Conservation (phyloP, 2,329 filamentous ascomycete species). For the Xylaria sp. region DNA sequence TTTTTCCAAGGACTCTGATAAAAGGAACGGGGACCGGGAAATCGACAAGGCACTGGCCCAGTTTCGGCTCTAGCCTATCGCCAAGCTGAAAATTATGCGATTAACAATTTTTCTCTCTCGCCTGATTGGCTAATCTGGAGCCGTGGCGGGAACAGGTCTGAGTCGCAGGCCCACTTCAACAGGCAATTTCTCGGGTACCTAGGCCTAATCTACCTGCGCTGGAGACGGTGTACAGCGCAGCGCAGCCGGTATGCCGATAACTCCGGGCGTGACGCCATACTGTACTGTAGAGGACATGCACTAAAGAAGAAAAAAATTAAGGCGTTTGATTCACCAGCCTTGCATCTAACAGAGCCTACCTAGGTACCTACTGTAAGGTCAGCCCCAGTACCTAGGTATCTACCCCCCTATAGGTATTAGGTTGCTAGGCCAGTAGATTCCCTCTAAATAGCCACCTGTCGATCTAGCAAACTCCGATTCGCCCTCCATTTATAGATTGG, state of each 20-base stretch:
- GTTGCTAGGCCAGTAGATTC: constrained; percentile 3
- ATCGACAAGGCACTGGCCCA: neutral
- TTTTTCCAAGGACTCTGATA: constrained; percentile 24
- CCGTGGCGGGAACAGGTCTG: constrained; percentile 10
- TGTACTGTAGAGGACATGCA: neutral
- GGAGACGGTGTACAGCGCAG: neutral
- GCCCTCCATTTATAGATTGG: constrained; percentile 19
- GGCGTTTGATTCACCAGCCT: too few relatives aligned
- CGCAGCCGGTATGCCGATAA: constrained; percentile 13
- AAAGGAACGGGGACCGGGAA: constrained; percentile 15
- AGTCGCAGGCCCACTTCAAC: constrained; percentile 6
- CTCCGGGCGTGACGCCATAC: constrained; percentile 8
- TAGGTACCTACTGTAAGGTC: too few relatives aligned
- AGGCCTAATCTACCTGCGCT: neutral
- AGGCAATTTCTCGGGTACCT: constrained; percentile 20
- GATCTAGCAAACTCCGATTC: constrained; percentile 17
- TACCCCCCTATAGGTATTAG: neutral
- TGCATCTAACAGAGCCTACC: too few relatives aligned
- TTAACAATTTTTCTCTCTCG: constrained; percentile 17
- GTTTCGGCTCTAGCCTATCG: constrained; percentile 11
- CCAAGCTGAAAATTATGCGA: constrained; percentile 19
- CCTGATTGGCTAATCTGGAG: constrained; percentile 14
- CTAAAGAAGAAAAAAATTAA: neutral
- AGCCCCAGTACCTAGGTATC: neutral
- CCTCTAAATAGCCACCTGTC: constrained; percentile 14